Evolutionary conservation across 192 early-diverging fungal species (phyloP), one percentile per base, ranked within the genome.

Genomic region (Umbelopsis vinacea): DNA sequence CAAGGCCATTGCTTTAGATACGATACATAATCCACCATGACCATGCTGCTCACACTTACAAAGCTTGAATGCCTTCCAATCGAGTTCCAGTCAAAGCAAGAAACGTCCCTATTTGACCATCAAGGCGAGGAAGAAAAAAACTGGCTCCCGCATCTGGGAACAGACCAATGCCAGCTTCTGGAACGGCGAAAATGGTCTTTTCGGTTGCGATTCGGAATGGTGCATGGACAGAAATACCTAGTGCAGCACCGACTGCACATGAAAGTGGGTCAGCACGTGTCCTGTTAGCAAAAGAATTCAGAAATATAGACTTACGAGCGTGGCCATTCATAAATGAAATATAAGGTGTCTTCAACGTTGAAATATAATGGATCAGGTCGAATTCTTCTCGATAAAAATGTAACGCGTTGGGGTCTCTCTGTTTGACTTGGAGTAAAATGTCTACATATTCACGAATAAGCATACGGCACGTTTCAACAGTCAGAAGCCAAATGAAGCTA

Each of bases 201-300:
- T 99, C 96, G 26, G 94, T 97, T 10, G 95, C 97, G 53, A 99
- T 92, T 15, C 97, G 84, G 84, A 99, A 98, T 19, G 96, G 92
- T 5, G 90, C 94, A 77, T 97, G 97, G 29, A 96, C 90, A 60
- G 95, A 96, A 26, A 99, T 75, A 24, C 97, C 97, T 33, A 95
- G 90, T 24, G 95, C 97, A 38, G 95, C 97, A 48, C 97, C 97
- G 95, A 99, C 92, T 94, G 35, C 55, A 54, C 12, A 66, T 63
- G 33, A 14, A 24, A 6, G n/a, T n/a, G 7, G n/a, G 50, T 69
- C 11, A 38, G 54, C 29, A 57, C 57, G 3, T 66, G 10, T n/a
- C 21, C 9, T 37, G 8, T 17, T 15, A 48, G 17, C n/a, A 6
- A 22, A 15, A 9, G 19, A n/a, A 57, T 53, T 52, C 19, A 9